These are phyloP conservation scores for Toxoplasma gondii DNA, from an alignment of 169 alveolate species.

Conservation along the genomic window DNA sequence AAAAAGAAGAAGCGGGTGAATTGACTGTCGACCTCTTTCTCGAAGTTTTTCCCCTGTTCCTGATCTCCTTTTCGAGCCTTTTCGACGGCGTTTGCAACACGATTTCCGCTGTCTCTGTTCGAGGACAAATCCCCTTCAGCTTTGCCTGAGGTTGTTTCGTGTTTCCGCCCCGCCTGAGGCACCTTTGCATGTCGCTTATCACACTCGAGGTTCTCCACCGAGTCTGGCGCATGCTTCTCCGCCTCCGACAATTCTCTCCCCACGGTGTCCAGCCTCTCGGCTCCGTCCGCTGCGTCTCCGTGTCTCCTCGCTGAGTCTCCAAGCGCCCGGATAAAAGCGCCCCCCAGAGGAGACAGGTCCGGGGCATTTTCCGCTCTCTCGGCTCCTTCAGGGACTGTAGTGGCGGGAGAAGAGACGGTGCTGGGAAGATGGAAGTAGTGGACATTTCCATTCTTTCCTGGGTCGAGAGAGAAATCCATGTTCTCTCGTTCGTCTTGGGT, in stretches of 20 bases:
- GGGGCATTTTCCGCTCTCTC: background rate
- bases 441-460: background rate
- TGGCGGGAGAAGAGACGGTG: background rate
- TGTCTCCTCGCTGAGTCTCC: background rate
- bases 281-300: background rate
- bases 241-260: background rate
- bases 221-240: too few species aligned
- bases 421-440: background rate
- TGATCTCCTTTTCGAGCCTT: background rate
- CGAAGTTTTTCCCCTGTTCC: background rate
- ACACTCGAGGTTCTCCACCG: too few species aligned
- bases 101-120: too few species aligned
- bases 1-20: background rate
- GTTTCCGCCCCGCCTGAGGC: too few species aligned
- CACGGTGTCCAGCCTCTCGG: background rate
- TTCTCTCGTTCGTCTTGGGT: background rate
- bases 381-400: background rate
- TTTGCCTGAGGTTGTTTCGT: too few species aligned
- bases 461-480: background rate
- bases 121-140: too few species aligned
- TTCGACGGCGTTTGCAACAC: too few species aligned
- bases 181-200: too few species aligned
- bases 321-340: background rate
- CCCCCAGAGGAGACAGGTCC: background rate
- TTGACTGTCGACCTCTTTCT: background rate